Evolutionary conservation across 2,329 filamentous ascomycete species (phyloP).

Genomic region (Hypoxylon sp.): DNA sequence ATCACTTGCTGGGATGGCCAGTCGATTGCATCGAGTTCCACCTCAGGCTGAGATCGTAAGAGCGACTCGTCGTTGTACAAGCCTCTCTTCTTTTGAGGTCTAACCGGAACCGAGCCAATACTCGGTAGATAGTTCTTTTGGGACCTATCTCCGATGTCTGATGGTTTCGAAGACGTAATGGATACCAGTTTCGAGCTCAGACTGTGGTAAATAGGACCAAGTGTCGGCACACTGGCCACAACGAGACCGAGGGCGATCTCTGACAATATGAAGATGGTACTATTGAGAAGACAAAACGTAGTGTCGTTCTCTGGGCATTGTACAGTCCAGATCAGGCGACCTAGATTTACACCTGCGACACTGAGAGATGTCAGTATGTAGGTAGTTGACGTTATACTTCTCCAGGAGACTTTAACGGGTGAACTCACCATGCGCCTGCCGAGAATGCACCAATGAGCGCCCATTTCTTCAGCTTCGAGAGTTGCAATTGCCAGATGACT

Average conservation of each 20-base stretch:
- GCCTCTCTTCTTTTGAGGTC: too few species aligned
- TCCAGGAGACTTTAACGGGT: background rate
- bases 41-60: too few species aligned
- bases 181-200: too few species aligned
- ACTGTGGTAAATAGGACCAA: background rate
- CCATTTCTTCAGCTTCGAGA: background rate
- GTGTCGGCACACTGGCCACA: background rate
- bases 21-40: too few species aligned
- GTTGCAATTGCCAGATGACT: background rate
- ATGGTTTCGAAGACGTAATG: too few species aligned
- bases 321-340: background rate
- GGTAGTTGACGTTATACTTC: background rate
- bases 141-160: too few species aligned
- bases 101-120: too few species aligned
- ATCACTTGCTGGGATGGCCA: too few species aligned
- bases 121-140: too few species aligned
- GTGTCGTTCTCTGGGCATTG: background rate
- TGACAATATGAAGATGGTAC: background rate
- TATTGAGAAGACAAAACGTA: background rate
- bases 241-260: background rate
- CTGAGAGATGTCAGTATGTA: background rate
- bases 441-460: background rate
- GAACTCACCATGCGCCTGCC: background rate
- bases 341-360: background rate
- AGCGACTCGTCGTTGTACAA: too few species aligned